Base-by-base conservation (phyloP, 2,329 filamentous ascomycete genomes). In the Exophiala alcalophila region DNA sequence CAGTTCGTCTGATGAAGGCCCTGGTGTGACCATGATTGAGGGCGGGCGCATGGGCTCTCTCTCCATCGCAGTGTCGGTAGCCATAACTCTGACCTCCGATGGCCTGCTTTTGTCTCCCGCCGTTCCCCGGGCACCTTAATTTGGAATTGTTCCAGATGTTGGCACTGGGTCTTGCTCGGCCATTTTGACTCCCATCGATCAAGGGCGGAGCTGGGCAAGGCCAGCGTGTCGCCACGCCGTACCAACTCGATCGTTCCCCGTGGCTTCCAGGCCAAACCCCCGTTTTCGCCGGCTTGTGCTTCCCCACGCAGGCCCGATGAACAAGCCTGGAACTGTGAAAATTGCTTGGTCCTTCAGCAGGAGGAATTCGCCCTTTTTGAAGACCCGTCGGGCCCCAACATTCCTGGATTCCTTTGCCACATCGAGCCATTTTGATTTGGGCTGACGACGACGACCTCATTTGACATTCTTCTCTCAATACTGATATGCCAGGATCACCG, bases 251-350 rank as follows among this genome's bases (percentile, higher is more conserved):
- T 35, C 42, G n/a, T 42, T 38, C 33, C 38, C 42, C 26, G 18
- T 30, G 29, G n/a, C 27, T 41, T 41, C 36, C 43, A 30, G 35
- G 33, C 24, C 19, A 24, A 20, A 35, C 21, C 42, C 47, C 43
- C 9, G 33, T 41, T 40, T 27, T 37, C 44, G 33, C 20, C 40
- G 38, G 39, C 39, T 41, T 39, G 33, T 44, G 36, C 36, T 51
- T 48, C 47, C 44, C 47, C 47, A 41, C 35, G 47, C 52, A 53
- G 52, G 50, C 49, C 44, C 47, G 28, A 32, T n/a, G n/a, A 18
- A 30, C 9, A 44, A 30, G 20, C 25, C 42, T 29, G 15, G 24
- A 21, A 28, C 37, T 25, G 21, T 27, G 23, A 7, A 35, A 47
- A 44, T 41, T 44, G 30, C 30, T 40, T 49, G 43, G 48, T 34